phyloP scores from a whole-genome alignment of 1,139 yeast genomes.

The Magnusiomyces suaveolens region DNA sequence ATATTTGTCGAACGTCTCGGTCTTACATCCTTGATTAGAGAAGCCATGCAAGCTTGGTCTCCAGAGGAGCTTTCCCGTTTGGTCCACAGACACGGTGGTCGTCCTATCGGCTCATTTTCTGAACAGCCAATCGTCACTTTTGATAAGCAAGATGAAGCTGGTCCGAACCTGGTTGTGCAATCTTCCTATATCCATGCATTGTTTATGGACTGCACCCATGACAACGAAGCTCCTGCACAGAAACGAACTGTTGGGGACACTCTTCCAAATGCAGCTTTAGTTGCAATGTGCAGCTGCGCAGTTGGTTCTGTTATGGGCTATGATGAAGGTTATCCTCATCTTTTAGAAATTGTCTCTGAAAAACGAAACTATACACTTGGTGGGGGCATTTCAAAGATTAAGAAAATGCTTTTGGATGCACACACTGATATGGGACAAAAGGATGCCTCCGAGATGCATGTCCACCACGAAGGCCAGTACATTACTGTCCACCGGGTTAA shows the following conservation, averaged over 20 bases:
- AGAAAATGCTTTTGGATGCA: constrained; percentile 47
- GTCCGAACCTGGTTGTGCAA: constrained; percentile 37
- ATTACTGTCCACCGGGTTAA: constrained; percentile 84
- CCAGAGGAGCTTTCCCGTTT: constrained; percentile 78
- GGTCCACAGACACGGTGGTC: constrained; percentile 87
- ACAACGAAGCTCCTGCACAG: constrained; percentile 80
- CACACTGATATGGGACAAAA: constrained; percentile 58
- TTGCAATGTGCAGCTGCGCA: constrained; percentile 86
- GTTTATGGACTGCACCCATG: constrained; percentile 97
- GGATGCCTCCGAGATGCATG: constrained; percentile 82
- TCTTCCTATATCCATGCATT: constrained; percentile 78
- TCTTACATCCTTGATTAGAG: constrained; percentile 78
- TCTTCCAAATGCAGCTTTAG: constrained; percentile 87
- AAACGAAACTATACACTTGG: constrained; percentile 51
- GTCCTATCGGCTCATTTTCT: constrained; percentile 81
- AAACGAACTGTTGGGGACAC: constrained; percentile 92
- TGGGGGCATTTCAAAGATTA: constrained; percentile 67
- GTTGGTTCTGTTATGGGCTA: constrained; percentile 92
- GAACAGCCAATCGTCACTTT: constrained; percentile 23
- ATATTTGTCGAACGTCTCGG: constrained; percentile 85
- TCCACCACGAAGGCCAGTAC: constrained; percentile 87
- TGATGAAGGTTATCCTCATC: constrained; percentile 80
- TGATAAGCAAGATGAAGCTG: constrained; percentile 14
- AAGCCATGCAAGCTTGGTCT: constrained; percentile 95
- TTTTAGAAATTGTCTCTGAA: constrained; percentile 77